A percentile compares a stretch with the other conserved stretches of the same genome.
phyloP scores from a whole-genome alignment of 352 stramenopile species.

The Globisporangium yorkense region DNA sequence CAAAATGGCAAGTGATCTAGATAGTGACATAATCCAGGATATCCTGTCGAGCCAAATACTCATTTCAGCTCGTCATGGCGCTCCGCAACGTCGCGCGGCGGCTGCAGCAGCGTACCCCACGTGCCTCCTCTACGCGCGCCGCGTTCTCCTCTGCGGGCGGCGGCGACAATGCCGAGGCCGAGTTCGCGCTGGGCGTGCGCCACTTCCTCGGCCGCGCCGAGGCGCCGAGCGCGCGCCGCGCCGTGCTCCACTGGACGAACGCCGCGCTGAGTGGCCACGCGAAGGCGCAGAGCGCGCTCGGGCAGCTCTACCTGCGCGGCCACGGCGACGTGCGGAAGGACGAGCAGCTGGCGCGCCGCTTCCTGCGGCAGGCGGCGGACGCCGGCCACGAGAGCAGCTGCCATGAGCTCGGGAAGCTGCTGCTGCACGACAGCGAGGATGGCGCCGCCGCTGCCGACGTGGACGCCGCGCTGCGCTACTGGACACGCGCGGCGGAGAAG shows the following conservation, averaged over 20 bases:
- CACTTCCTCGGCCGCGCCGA: constrained; percentile 43
- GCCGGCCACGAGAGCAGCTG: constrained; percentile 60
- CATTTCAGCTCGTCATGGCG: not conserved
- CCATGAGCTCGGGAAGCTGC: constrained; percentile 73
- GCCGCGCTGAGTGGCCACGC: constrained; percentile 63
- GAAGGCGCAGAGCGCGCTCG: constrained; percentile 64
- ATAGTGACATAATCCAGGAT: not conserved
- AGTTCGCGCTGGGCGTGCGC: constrained; percentile 61
- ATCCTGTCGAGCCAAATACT: not conserved
- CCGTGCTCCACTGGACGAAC: constrained; percentile 75
- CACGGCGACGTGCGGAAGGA: constrained; percentile 44
- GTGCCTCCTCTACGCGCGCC: not conserved
- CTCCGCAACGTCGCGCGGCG: not conserved
- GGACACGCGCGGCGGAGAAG: constrained; percentile 42
- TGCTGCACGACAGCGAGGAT: constrained; percentile 40
- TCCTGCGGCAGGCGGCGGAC: constrained; percentile 62
- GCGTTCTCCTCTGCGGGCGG: not conserved
- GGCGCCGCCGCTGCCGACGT: constrained; percentile 19
- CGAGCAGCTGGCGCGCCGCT: constrained; percentile 35
- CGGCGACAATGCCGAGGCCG: constrained; percentile 22
- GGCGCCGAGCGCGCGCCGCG: constrained; percentile 11
- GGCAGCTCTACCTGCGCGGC: constrained; percentile 63
- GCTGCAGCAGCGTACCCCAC: too few relatives aligned
- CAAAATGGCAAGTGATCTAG: too few relatives aligned
- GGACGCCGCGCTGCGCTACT: constrained; percentile 52